Percentiles rank a stretch among this genome's conserved stretches.
phyloP scores from a whole-genome alignment of 805 yeast species.

The Saccharomycopsis sp. region DNA sequence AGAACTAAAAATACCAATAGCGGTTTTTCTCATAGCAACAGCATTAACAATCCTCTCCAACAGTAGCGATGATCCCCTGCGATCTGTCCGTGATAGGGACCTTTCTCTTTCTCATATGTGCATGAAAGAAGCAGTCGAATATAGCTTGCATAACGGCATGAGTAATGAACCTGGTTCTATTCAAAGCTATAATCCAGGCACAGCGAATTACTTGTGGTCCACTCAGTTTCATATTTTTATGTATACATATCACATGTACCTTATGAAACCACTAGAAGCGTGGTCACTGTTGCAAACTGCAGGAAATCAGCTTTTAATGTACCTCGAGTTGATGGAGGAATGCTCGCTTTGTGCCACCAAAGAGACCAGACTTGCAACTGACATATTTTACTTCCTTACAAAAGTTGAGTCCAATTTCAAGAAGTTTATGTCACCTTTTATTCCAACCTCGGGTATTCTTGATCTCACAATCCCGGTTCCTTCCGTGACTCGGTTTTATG shows the following conservation, averaged over 20 bases:
- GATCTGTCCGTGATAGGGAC: neutral
- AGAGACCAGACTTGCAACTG: neutral
- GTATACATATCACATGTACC: neutral
- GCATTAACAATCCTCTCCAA: neutral
- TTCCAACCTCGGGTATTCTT: neutral
- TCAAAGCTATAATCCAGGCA: neutral
- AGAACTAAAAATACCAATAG: neutral
- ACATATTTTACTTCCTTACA: neutral
- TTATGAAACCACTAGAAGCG: constrained; percentile 10
- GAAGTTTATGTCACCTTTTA: neutral
- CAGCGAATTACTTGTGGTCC: neutral
- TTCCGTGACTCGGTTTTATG: too few relatives aligned
- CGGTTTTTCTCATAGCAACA: neutral
- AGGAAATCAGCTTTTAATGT: constrained; percentile 1
- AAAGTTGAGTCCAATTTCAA: neutral
- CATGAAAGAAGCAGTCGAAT: neutral
- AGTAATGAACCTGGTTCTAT: neutral
- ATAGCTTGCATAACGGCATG: neutral
- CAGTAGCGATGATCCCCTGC: neutral
- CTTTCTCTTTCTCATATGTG: neutral
- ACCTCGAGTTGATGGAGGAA: constrained; percentile 3
- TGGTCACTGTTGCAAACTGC: constrained; percentile 12
- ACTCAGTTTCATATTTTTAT: constrained; percentile 10
- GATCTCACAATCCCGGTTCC: neutral
- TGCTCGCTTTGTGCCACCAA: neutral